Percentiles rank a stretch among this genome's conserved stretches.
These are phyloP conservation scores for Ceratocystis eucalypticola DNA, from an alignment of 2,329 filamentous ascomycete genomes.

Conservation along the genomic window DNA sequence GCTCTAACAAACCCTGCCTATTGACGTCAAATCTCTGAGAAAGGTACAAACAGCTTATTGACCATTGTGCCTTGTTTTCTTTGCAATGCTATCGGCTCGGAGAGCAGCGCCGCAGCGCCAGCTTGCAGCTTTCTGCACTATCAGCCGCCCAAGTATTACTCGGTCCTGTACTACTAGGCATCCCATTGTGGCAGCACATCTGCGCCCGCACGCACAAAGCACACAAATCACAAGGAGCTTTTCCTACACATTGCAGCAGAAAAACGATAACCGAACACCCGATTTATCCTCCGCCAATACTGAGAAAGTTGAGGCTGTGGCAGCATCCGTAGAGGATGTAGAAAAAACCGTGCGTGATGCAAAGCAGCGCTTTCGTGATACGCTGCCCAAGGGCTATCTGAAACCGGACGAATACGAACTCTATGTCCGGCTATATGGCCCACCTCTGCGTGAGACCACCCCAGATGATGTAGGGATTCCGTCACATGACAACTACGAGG, in stretches of 20 bases:
- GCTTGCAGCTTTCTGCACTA: neutral
- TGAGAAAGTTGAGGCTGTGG: neutral
- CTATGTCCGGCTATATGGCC: conserved; percentile 71
- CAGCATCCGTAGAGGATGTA: conserved; percentile 27
- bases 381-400: conserved; percentile 57
- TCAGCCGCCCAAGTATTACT: neutral
- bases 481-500: conserved; percentile 23
- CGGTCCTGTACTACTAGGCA: neutral
- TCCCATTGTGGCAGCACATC: neutral
- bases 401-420: conserved; percentile 56
- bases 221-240: neutral
- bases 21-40: neutral
- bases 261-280: neutral
- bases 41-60: neutral
- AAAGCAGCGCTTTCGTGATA: conserved; percentile 63
- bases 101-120: neutral
- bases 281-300: neutral
- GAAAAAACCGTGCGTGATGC: conserved; percentile 57
- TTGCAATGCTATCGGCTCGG: conserved; percentile 11
- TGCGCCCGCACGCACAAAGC: neutral
- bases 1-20: neutral
- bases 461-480: conserved; percentile 46
- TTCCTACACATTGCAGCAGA: neutral
- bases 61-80: neutral
- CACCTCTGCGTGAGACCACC: conserved; percentile 49